Evolutionary conservation across 441 rosid species (phyloP), one percentile per base, ranked within the genome.

Genomic region (Pelargonium fulgidum): DNA sequence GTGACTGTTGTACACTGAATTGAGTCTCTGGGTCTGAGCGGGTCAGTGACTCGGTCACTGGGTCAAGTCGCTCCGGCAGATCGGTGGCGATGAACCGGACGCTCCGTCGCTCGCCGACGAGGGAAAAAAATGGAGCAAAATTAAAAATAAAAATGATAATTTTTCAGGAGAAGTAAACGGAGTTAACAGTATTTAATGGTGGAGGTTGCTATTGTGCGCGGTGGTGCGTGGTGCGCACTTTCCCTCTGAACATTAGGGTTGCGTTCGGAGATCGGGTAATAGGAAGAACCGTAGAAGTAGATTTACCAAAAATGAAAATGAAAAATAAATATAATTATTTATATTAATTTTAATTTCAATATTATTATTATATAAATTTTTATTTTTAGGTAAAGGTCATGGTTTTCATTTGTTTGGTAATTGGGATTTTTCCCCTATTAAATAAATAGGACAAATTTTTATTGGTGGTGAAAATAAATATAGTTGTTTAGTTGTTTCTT

Each of bases 111-210:
- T 85, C 87, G 89, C 85, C 86, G 88, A 85, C 77, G 77, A 64
- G 70, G 65, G 82, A 70, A 72, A 64, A 70, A 70, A 79, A 78
- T 73, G 65, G 81, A 75, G 77, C 66, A 75, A 68, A 73, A 72
- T 72, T 81, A 69, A 73, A 52, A 79, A 79, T 68, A 78, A 77
- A 83, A 80, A 81, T 75, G 76, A 70, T 79, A 82, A 78, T 79
- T 16, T 85, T 82, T 82, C 79, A 75, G 86, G 74, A 80, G 75
- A 82, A 79, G 92, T 86, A 90, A 92, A 86, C 92, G 86, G 81
- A 75, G 91, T 81, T 87, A 85, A 83, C 86, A 82, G 76, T 82
- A 78, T 80, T 85, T 71, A 84, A 85, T 86, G 75, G 81, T 79
- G 82, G 73, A 58, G 5, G 47, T 50, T 79, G 78, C 90, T 84